phyloP scores from a whole-genome alignment of 441 rosid species.

The Adansonia madagascariensis region DNA sequence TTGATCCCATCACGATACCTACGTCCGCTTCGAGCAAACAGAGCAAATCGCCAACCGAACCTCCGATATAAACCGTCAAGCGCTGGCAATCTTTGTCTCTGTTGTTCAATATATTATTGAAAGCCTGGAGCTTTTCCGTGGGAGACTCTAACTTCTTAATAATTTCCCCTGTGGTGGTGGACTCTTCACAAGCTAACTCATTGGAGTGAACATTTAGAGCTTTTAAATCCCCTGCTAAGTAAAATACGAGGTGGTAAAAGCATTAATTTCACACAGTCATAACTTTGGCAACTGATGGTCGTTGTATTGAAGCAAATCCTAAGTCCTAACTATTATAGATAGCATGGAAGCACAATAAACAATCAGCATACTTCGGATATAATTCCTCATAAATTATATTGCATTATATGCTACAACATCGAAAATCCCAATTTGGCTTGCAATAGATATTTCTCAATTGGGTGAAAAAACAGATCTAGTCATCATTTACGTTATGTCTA shows the following conservation, averaged over 20 bases:
- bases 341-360: conserved; percentile 9
- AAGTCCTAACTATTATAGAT: neutral
- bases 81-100: conserved; percentile 17
- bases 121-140: conserved; percentile 41
- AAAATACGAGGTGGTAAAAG: neutral
- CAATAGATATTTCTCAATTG: neutral
- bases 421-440: neutral
- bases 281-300: neutral
- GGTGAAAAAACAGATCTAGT: neutral
- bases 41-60: conserved; percentile 43
- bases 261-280: neutral
- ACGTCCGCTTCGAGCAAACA: conserved; percentile 51
- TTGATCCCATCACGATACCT: conserved; percentile 46
- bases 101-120: conserved; percentile 38
- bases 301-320: neutral
- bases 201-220: conserved; percentile 40
- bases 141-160: conserved; percentile 41
- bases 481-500: neutral
- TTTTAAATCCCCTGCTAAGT: conserved; percentile 39
- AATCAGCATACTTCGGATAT: conserved; percentile 4
- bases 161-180: conserved; percentile 46
- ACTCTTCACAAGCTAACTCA: conserved; percentile 41
- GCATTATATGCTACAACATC: conserved; percentile 1
- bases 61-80: conserved; percentile 46
- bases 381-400: neutral